Evolutionary conservation across 345 rosid species (phyloP).

Genomic region (Excoecaria cochinchinensis): DNA sequence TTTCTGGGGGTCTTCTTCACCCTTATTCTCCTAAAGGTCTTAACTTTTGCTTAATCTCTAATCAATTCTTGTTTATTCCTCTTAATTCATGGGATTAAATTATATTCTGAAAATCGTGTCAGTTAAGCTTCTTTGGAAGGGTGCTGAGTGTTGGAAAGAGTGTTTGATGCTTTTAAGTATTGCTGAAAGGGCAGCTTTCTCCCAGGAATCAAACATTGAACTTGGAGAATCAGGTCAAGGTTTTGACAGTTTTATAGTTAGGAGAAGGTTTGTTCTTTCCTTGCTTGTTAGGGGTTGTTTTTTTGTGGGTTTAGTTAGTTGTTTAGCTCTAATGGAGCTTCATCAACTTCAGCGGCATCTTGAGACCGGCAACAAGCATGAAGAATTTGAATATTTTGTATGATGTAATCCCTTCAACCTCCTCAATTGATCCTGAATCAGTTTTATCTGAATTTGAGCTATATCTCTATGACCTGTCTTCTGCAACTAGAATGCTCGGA

Average conservation of each 20-base stretch:
- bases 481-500: slow-evolving; percentile 77
- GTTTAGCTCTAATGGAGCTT: not conserved
- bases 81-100: not conserved
- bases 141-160: slow-evolving; percentile 85
- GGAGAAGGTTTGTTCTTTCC: slow-evolving; percentile 61
- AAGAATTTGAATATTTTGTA: slow-evolving; percentile 55
- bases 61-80: not conserved
- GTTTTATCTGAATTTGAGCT: slow-evolving; percentile 9
- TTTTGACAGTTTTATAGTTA: slow-evolving; percentile 44
- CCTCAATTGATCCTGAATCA: slow-evolving; percentile 16
- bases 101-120: slow-evolving; percentile 12
- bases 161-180: slow-evolving; percentile 59
- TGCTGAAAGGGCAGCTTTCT: slow-evolving; percentile 55
- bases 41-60: not conserved
- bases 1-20: slow-evolving; percentile 91
- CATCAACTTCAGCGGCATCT: slow-evolving; percentile 62
- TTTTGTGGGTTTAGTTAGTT: not conserved
- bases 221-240: slow-evolving; percentile 23
- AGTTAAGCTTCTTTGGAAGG: slow-evolving; percentile 87
- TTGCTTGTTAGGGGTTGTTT: not conserved
- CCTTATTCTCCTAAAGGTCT: slow-evolving; percentile 93
- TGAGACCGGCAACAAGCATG: slow-evolving; percentile 75
- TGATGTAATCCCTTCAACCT: slow-evolving; percentile 48
- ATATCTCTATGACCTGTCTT: slow-evolving; percentile 16
- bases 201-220: slow-evolving; percentile 27